Conservation (phyloP, 257 asterid species). For the Nicotiana noctiflora region DNA sequence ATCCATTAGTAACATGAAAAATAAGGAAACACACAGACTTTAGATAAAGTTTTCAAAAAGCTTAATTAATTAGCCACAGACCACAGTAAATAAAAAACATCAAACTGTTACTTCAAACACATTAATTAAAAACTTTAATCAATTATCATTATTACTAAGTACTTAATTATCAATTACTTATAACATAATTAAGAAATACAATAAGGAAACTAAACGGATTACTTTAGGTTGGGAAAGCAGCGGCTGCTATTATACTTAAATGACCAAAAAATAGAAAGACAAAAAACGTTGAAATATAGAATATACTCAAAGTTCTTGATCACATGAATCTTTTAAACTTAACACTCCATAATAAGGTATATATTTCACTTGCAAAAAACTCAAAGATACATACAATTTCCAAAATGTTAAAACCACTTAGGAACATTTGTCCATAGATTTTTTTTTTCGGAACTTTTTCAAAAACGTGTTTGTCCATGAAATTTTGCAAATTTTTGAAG, state of each 20-base stretch:
- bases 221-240: not conserved
- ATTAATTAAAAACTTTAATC: not conserved
- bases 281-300: not conserved
- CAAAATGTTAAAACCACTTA: conserved; percentile 1
- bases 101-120: no score
- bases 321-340: not conserved
- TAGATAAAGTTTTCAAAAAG: no score
- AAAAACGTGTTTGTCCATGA: no score
- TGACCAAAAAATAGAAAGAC: not conserved
- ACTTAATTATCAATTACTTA: not conserved
- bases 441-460: no score
- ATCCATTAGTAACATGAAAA: no score
- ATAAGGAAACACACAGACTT: no score
- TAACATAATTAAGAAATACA: not conserved
- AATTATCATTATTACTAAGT: not conserved
- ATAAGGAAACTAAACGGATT: not conserved
- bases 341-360: not conserved
- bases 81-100: no score
- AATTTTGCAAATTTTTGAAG: no score
- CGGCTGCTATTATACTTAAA: not conserved
- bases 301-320: conserved; percentile 6
- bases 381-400: conserved; percentile 11
- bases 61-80: no score
- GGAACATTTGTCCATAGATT: no score
- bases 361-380: not conserved